Evolutionary conservation across 2,329 filamentous ascomycete genomes (phyloP).

Genomic region (Arthroderma sp.): DNA sequence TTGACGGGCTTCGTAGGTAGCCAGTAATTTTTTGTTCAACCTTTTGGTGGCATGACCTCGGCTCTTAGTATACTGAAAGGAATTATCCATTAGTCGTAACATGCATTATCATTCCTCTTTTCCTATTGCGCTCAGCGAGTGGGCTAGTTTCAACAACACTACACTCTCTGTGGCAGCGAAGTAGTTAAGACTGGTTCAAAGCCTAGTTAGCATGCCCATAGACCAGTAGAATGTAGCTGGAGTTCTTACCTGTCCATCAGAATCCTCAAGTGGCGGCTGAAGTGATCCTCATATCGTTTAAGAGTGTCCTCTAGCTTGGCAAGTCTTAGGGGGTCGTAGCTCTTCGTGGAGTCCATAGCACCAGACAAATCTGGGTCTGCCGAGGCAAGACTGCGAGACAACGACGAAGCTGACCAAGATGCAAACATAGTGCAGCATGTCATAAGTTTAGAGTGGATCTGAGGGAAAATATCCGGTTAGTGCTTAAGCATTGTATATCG

Average conservation of each 20-base stretch:
- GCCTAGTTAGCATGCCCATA: background rate
- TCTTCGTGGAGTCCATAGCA: constrained; percentile 21
- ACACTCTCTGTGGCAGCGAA: constrained; percentile 96
- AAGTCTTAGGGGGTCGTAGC: constrained; percentile 49
- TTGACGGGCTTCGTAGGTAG: background rate
- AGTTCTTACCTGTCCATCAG: constrained; percentile 59
- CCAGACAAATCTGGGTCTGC: constrained; percentile 62
- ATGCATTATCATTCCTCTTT: constrained; percentile 28
- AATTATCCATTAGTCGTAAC: background rate
- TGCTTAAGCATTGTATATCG: constrained; percentile 3
- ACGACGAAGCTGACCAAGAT: constrained; percentile 65
- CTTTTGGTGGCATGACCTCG: background rate
- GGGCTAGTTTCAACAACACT: constrained; percentile 65
- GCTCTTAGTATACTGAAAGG: background rate
- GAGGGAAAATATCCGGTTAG: constrained; percentile 8
- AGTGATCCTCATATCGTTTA: constrained; percentile 84
- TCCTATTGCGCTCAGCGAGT: constrained; percentile 32
- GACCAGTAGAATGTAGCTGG: constrained; percentile 1
- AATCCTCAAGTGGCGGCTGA: constrained; percentile 83
- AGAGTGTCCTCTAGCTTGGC: constrained; percentile 76
- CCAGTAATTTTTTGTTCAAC: background rate
- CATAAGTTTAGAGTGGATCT: constrained; percentile 98
- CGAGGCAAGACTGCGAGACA: constrained; percentile 72
- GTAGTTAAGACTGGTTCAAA: constrained; percentile 56
- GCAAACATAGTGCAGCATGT: constrained; percentile 92